Base-by-base conservation (phyloP, 1,139 yeast species). In the Suhomyces terraborum region DNA sequence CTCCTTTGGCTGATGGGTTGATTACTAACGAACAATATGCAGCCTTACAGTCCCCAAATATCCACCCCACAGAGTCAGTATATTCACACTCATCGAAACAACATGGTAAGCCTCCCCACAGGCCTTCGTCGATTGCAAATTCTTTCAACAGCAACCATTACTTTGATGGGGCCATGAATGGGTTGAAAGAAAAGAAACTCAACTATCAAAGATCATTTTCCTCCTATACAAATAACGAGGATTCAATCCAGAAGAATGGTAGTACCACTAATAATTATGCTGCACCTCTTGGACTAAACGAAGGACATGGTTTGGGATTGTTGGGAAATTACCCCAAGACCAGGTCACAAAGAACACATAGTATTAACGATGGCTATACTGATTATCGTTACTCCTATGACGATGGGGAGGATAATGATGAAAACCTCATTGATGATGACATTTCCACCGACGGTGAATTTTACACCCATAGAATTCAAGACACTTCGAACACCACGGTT, bases 391-490 rank as follows among this genome's bases (percentile, higher is more conserved):
- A 52, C 43, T 62, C 66, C 13, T 64, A 61, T 38, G 66, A 64
- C 35, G 70, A 64, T 14, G 61, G 60, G 3, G 58, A 53, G 14
- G 55, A 50, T 23, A 66, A 61, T 3, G 70, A 60, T 16, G 65
- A 58, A 16, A 61, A 58, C 32, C 54, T 55, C 22, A 53, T 60
- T 22, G 68, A 60, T 40, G 69, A 66, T 31, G 69, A 62, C 32
- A 51, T 54, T 1, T 64, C 68, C 4, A 64, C 64, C 8, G 73
- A 66, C 36, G 71, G 62, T 5, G 67, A 62, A 18, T 45, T 36
- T 25, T 53, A 50, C 32, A 27, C 46, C 7, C 44, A 39, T 5
- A 37, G 45, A 32, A 23, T 33, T 4, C 36, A 29, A 8, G 39
- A 32, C 4, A 21, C 41, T 6, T 26, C 43, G 10, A 40, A 34